Base-by-base conservation (phyloP, 2,329 filamentous ascomycete genomes). In the Fusarium beomiforme region DNA sequence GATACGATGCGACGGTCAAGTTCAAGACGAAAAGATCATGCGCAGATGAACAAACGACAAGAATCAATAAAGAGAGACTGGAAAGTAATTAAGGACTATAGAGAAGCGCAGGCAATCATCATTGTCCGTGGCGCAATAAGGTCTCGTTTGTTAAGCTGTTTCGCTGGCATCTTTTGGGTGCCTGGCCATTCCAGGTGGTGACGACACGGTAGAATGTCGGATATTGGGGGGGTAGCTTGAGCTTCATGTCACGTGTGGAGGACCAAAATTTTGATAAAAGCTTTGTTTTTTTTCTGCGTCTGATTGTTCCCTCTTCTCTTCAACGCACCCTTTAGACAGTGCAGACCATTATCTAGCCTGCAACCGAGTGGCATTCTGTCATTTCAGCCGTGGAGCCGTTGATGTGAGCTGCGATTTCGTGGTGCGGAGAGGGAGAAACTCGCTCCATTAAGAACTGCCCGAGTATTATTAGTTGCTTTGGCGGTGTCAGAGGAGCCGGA, bases 311-410 rank as follows among this genome's bases (percentile, higher is more conserved):
- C 58, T 66, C 33, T 80, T 82, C 79, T 81, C 81, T 82, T 81
- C 85, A 89, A 92, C 91, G 91, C 92, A 88, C 87, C 91, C 90
- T 88, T 86, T 85, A 95, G 93, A 95, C 93, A 95, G 93, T 95
- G 89, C 92, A 92, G 88, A 87, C 87, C 91, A 91, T 90, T 86
- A 87, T 85, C 81, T 82, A 84, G 81, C 81, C 83, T 85, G 85
- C 85, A 81, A 85, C 81, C 81, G 85, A 83, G 82, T 85, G 86
- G 84, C 92, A 87, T 95, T 93, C 89, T 94, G 92, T 86, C 84
- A 84, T 85, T 78, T 72, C 79, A 84, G 82, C 83, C 80, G 86
- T 85, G 84, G 83, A 78, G 83, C 83, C 83, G 82, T 92, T 91
- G 90, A 87, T 91, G 88, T 68, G 83, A 82, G 77, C 81, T 83